A percentile compares a stretch with the other conserved stretches of the same genome.
phyloP scores from a whole-genome alignment of 768 basidiomycete genomes.

The Amanita pseudoporphyria region DNA sequence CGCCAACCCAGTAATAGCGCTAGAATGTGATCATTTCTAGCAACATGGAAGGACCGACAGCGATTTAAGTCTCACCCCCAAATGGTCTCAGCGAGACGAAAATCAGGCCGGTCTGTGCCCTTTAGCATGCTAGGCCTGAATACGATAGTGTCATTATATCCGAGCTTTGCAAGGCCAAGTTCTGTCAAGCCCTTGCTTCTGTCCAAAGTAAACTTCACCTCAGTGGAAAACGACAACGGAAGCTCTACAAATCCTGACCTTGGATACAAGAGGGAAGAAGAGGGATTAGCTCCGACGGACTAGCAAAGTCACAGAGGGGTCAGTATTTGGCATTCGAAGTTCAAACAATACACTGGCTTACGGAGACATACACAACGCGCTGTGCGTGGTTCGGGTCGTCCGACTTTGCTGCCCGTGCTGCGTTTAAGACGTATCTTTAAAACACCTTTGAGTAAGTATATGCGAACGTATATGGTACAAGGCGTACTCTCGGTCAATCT shows the following conservation, averaged over 20 bases:
- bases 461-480: background rate
- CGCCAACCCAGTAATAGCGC: constrained; percentile 21
- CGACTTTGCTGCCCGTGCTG: constrained; percentile 54
- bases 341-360: too few species aligned
- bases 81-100: constrained; percentile 30
- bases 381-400: constrained; percentile 38
- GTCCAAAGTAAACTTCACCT: background rate
- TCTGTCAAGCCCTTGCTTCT: constrained; percentile 77
- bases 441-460: background rate
- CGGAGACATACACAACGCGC: constrained; percentile 63
- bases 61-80: constrained; percentile 26
- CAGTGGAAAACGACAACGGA: background rate
- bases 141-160: constrained; percentile 62
- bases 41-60: background rate
- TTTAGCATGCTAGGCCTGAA: constrained; percentile 54
- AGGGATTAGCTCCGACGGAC: constrained; percentile 39
- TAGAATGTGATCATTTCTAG: constrained; percentile 16
- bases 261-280: constrained; percentile 42
- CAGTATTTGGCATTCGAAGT: too few species aligned
- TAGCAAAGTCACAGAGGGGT: constrained; percentile 13
- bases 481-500: constrained; percentile 67
- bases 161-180: constrained; percentile 50
- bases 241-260: constrained; percentile 20
- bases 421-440: constrained; percentile 57
- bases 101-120: constrained; percentile 34